These are phyloP conservation scores for Claviceps digitariae DNA, from an alignment of 2,329 filamentous ascomycete species.

Conservation along the genomic window DNA sequence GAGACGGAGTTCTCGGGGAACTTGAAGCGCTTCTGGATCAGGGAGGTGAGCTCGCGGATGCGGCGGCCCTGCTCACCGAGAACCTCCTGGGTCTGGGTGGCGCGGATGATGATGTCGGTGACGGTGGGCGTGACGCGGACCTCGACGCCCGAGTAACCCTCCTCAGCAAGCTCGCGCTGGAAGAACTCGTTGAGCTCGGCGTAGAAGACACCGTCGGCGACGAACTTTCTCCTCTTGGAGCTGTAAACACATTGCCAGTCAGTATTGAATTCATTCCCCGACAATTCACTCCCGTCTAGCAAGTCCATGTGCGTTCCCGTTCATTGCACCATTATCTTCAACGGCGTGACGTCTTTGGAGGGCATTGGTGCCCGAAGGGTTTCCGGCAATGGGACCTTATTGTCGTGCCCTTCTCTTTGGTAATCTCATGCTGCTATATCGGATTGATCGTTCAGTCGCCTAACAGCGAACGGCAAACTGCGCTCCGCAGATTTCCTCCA, in stretches of 20 bases:
- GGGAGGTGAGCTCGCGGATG: constrained; percentile 98
- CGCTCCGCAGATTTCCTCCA: not conserved
- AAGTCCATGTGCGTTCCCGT: not conserved
- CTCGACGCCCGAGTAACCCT: constrained; percentile 99
- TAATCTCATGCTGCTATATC: not conserved
- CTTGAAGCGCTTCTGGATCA: constrained; percentile 99
- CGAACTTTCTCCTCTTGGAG: constrained; percentile 90
- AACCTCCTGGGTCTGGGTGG: constrained; percentile 99
- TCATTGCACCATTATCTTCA: not conserved
- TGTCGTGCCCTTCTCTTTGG: not conserved
- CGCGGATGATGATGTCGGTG: constrained; percentile 99
- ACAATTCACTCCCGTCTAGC: not conserved
- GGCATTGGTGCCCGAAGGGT: not conserved
- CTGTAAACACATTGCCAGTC: constrained; percentile 26
- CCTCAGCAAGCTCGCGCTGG: constrained; percentile 99
- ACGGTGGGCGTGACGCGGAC: constrained; percentile 99
- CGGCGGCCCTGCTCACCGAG: constrained; percentile 99
- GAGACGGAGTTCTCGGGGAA: constrained; percentile 99
- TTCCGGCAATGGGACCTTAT: not conserved
- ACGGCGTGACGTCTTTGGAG: not conserved
- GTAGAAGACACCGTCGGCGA: constrained; percentile 99
- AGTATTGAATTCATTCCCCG: not conserved
- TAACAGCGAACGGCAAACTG: not conserved
- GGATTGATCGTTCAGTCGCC: not conserved
- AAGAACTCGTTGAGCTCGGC: constrained; percentile 99